phyloP scores from a whole-genome alignment of 2,329 filamentous ascomycete species.

The Phialophora macrospora region DNA sequence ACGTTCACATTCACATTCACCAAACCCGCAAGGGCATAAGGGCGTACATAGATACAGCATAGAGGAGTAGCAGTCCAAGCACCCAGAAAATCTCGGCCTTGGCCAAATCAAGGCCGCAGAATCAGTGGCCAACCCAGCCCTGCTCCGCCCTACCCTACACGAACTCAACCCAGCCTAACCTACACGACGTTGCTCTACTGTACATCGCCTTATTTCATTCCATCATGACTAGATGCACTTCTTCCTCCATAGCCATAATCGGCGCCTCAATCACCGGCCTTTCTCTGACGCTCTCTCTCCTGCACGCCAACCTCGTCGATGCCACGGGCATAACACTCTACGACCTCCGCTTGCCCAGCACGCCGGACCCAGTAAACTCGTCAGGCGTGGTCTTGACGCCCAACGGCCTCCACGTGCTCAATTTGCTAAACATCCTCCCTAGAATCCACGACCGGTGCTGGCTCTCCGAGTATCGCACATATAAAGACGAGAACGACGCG shows the following conservation, averaged over 20 bases:
- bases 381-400: constrained; percentile 36
- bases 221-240: neutral
- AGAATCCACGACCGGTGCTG: constrained; percentile 26
- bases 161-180: no score
- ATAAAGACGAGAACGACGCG: constrained; percentile 42
- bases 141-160: no score
- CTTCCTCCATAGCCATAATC: constrained; percentile 31
- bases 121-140: no score
- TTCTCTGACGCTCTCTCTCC: constrained; percentile 21
- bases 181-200: no score
- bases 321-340: constrained; percentile 41
- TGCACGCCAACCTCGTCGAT: constrained; percentile 18
- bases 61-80: neutral
- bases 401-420: constrained; percentile 32
- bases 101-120: no score
- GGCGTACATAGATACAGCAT: no score
- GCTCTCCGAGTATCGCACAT: constrained; percentile 45
- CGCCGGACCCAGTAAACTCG: constrained; percentile 41
- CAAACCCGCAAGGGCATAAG: no score
- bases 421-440: constrained; percentile 21
- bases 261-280: constrained; percentile 26
- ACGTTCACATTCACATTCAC: no score
- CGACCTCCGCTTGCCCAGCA: constrained; percentile 41
- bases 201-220: no score
- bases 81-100: neutral